These are phyloP conservation scores for Gossypium bickii DNA, from an alignment of 345 rosid genomes.

Conservation along the genomic window DNA sequence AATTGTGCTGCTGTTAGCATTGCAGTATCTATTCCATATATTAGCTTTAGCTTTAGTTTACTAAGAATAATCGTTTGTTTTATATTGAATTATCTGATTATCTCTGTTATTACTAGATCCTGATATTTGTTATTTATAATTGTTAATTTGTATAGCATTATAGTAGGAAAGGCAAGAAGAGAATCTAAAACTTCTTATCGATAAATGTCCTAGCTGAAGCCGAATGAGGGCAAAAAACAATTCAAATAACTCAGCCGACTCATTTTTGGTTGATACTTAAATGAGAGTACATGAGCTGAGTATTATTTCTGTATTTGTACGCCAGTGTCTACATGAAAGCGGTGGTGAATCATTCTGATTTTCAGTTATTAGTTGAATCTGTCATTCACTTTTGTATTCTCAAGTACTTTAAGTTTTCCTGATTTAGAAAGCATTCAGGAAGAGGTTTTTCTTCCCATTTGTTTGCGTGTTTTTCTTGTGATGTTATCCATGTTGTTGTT, in stretches of 20 bases:
- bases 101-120: background rate
- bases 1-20: background rate
- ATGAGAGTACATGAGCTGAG: background rate
- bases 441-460: background rate
- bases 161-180: background rate
- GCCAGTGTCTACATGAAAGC: background rate
- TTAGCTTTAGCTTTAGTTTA: conserved; percentile 6
- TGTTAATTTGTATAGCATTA: background rate
- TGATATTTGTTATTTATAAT: background rate
- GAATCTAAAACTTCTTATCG: background rate
- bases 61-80: background rate
- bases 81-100: background rate
- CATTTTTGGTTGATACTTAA: background rate
- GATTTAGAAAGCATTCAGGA: background rate
- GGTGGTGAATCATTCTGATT: background rate
- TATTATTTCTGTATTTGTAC: background rate
- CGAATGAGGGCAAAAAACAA: background rate
- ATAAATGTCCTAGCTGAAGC: background rate
- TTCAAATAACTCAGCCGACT: background rate
- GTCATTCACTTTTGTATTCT: background rate
- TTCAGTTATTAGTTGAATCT: background rate
- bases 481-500: background rate
- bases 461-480: background rate
- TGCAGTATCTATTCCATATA: background rate
- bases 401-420: background rate